Evolutionary conservation across 129 eudicot species (phyloP).

Genomic region (Ambrosia artemisiifolia): DNA sequence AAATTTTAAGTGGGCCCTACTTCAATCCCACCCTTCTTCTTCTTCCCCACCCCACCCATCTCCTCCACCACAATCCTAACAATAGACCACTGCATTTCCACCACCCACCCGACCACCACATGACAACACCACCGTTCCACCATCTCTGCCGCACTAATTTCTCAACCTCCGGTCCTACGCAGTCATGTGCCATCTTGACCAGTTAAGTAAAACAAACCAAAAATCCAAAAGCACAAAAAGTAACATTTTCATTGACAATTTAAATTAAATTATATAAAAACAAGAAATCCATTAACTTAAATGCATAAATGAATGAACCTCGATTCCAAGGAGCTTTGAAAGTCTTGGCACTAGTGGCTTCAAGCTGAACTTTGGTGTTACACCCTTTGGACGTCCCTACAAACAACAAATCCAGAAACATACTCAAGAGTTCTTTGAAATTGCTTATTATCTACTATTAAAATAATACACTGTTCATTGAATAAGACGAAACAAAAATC

Average conservation of each 20-base stretch:
- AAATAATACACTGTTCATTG: not conserved
- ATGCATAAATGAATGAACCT: slow-evolving; percentile 18
- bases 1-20: no score
- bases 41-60: no score
- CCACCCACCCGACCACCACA: no score
- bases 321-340: slow-evolving; percentile 57
- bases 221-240: not conserved
- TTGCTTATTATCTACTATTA: not conserved
- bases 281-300: not conserved
- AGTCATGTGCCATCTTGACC: slow-evolving; percentile 68
- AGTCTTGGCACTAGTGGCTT: slow-evolving; percentile 74
- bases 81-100: no score
- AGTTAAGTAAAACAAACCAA: slow-evolving; percentile 8
- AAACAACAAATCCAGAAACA: not conserved
- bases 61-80: no score
- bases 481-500: not conserved
- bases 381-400: slow-evolving; percentile 85
- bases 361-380: slow-evolving; percentile 77
- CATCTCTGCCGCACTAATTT: no score
- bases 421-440: no score
- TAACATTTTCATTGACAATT: not conserved
- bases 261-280: no score
- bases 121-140: no score
- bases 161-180: slow-evolving; percentile 48
- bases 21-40: no score